These are phyloP conservation scores for Aphanomyces cochlioides DNA, from an alignment of 352 stramenopile species.

Conservation along the genomic window DNA sequence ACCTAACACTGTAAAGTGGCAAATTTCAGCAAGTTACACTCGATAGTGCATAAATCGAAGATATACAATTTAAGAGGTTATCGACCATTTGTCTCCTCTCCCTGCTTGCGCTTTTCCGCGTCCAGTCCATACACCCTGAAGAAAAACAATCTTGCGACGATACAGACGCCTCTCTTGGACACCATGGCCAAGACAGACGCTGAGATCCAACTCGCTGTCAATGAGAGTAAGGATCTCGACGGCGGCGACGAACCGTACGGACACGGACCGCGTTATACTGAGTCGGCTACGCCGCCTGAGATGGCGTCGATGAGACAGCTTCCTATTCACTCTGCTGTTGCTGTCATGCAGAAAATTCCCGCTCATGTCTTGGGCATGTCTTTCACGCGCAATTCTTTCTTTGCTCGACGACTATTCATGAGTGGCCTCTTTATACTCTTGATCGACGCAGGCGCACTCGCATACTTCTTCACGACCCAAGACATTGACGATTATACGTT, in stretches of 20 bases:
- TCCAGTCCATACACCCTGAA: background rate
- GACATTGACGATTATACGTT: slow-evolving; percentile 34
- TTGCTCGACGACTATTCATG: slow-evolving; percentile 55
- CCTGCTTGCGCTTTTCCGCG: too few relatives aligned
- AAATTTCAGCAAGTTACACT: too few relatives aligned
- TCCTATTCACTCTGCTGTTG: background rate
- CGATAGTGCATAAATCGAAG: too few relatives aligned
- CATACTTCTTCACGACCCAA: slow-evolving; percentile 54
- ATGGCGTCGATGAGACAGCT: background rate
- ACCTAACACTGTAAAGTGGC: too few relatives aligned
- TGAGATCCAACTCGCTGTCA: slow-evolving; percentile 6
- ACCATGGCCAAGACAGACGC: background rate
- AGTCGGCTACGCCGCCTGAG: background rate
- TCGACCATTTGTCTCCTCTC: too few relatives aligned
- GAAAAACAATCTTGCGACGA: background rate
- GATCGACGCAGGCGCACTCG: slow-evolving; percentile 51
- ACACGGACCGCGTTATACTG: slow-evolving; percentile 7
- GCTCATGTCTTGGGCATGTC: slow-evolving; percentile 9
- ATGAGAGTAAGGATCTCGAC: background rate
- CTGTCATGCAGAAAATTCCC: slow-evolving; percentile 21
- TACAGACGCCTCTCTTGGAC: slow-evolving; percentile 3
- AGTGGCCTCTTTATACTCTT: slow-evolving; percentile 58
- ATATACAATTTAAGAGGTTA: too few relatives aligned
- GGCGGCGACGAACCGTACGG: background rate
- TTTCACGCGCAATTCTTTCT: slow-evolving; percentile 77